Evolutionary conservation across 2,329 filamentous ascomycete species (phyloP).

Genomic region (Bipolaris gigantea): DNA sequence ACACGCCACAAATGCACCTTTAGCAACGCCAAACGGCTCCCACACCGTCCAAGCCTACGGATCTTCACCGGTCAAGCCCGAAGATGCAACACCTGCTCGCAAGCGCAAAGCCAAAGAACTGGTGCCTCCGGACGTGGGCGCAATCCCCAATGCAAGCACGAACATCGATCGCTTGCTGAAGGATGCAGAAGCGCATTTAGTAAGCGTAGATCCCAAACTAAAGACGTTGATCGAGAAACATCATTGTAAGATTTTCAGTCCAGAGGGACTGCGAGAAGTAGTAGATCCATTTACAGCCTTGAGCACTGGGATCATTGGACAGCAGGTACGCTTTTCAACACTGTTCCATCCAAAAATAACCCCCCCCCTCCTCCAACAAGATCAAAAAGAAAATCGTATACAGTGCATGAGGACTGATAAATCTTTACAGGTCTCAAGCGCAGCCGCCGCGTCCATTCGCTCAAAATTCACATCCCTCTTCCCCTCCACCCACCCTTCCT

Average conservation of each 20-base stretch:
- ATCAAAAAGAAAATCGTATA: no score
- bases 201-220: slow-evolving; percentile 72
- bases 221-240: slow-evolving; percentile 72
- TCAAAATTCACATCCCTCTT: slow-evolving; percentile 63
- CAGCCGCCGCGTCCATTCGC: slow-evolving; percentile 87
- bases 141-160: slow-evolving; percentile 46
- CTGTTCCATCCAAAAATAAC: no score
- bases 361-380: no score
- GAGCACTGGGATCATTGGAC: slow-evolving; percentile 85
- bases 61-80: slow-evolving; percentile 41
- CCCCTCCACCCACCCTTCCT: slow-evolving; percentile 50
- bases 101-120: slow-evolving; percentile 46
- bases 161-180: slow-evolving; percentile 75
- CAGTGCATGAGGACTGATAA: no score
- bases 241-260: slow-evolving; percentile 76
- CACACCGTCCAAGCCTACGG: slow-evolving; percentile 56
- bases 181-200: slow-evolving; percentile 73
- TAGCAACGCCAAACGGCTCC: slow-evolving; percentile 72
- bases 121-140: slow-evolving; percentile 40
- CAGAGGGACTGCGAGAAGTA: slow-evolving; percentile 77
- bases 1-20: slow-evolving; percentile 66
- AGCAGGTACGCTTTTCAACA: slow-evolving; percentile 59
- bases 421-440: slow-evolving; percentile 69
- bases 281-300: slow-evolving; percentile 88
- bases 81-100: slow-evolving; percentile 44